A percentile compares a stretch with the other conserved stretches of the same genome.
phyloP scores from a whole-genome alignment of 73 alveolate species.

The Tetrahymena thermophila region DNA sequence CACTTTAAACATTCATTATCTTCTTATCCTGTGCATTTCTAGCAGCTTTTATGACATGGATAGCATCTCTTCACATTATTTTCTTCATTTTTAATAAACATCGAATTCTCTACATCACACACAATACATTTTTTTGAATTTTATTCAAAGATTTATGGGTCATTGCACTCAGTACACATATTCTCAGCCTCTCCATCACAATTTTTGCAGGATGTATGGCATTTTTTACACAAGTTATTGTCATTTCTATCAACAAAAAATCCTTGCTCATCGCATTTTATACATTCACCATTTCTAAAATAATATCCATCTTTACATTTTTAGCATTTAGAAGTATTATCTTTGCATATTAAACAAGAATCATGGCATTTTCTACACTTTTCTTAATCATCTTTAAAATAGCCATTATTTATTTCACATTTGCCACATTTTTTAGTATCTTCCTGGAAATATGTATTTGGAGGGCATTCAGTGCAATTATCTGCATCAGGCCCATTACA shows the following conservation, averaged over 20 bases:
- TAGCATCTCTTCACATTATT: background rate
- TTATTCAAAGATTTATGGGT: background rate
- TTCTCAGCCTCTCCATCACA: background rate
- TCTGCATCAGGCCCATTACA: background rate
- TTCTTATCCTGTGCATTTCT: background rate
- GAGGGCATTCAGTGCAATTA: background rate
- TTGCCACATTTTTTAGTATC: background rate
- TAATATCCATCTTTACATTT: background rate
- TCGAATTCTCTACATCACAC: background rate
- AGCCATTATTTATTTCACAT: background rate
- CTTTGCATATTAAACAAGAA: background rate
- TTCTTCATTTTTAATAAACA: background rate
- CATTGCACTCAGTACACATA: background rate
- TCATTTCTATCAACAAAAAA: background rate
- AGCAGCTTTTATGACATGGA: background rate
- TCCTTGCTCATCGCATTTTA: background rate
- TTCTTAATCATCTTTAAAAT: background rate
- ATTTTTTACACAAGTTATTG: background rate
- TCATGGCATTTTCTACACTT: background rate
- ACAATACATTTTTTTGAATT: background rate
- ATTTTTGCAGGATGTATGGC: background rate
- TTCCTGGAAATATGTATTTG: background rate
- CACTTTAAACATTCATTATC: background rate
- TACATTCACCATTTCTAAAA: background rate
- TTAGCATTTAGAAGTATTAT: background rate